Conservation (phyloP, 208 protist species). For the Acanthamoeba lenticulata region DNA sequence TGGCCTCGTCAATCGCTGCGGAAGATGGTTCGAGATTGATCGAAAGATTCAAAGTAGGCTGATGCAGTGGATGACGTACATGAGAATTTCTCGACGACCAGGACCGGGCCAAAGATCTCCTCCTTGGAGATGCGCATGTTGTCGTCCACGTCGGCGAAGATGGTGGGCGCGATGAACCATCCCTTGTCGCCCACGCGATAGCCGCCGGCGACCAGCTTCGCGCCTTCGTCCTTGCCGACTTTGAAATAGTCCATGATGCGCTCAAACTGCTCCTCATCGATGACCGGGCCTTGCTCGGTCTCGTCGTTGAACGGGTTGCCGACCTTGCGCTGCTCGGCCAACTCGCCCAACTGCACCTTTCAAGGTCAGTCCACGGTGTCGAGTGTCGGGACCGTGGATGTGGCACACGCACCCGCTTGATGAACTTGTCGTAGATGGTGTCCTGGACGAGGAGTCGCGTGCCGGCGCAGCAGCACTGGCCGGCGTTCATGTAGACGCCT, state of each 20-base stretch:
- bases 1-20: conserved; percentile 85
- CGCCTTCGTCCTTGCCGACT: conserved; percentile 78
- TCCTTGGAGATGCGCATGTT: conserved; percentile 71
- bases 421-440: conserved; percentile 47
- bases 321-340: neutral
- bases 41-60: no score
- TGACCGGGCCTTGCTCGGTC: neutral
- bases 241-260: conserved; percentile 39
- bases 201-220: conserved; percentile 89
- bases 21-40: no score
- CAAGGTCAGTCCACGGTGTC: neutral
- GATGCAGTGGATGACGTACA: neutral
- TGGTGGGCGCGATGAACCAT: conserved; percentile 91
- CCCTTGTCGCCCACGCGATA: conserved; percentile 83
- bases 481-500: conserved; percentile 92
- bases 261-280: conserved; percentile 35
- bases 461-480: conserved; percentile 93
- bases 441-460: conserved; percentile 74
- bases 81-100: conserved; percentile 19
- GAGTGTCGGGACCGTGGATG: neutral
- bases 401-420: neutral
- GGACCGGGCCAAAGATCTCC: conserved; percentile 6
- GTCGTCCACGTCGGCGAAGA: conserved; percentile 90
- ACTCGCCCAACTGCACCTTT: neutral
- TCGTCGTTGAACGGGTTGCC: conserved; percentile 12